Evolutionary conservation across 805 yeast genomes (phyloP), one percentile per base, ranked within the genome.

Genomic region (Torulaspora gathmanii): DNA sequence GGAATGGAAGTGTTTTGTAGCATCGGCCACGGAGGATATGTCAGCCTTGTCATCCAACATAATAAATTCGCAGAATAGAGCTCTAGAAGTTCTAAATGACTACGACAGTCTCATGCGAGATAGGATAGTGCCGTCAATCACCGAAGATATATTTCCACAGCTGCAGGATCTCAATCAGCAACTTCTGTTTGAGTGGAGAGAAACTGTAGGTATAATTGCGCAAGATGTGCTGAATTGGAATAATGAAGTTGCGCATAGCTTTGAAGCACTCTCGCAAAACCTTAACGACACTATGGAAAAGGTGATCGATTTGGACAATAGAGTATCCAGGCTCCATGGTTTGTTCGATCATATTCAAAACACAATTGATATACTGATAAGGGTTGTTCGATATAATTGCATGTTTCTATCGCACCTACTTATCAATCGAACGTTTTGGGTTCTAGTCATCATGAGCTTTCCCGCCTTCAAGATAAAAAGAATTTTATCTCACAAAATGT

Each of bases 151-250:
- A 22, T n/a, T 39, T 25, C 42, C 42, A 10, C 30, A 31, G 17
- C 47, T 71, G 66, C 23, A 60, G 51, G 33, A 70, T 50, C 37
- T 71, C 59, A 30, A 70, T 47, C 46, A 59, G 39, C 41, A 41
- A 9, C 22, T 58, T 9, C 13, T 51, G 7, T 11, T 28, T 10
- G 54, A 52, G 11, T 47, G 58, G 54, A 35, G 44, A 28, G 28
- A 36, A 1, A 43, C 51, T 8, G 52, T 49, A 4, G 27, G 31
- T 6, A 19, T 41, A 2, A 9, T 58, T 10, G 40, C 34, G 5
- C 43, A 33, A n/a, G 56, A 58, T 29, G 30, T 55, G 8, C 33
- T 39, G 5, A n/a, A 37, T 6, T 54, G 59, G 61, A 51, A 49
- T 38, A 37, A 42, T 4, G 45, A 49, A 26, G 33, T 59, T 7